A percentile compares a stretch with the other conserved stretches of the same genome.
These are phyloP conservation scores for Pisolithus thermaeus DNA, from an alignment of 1,284 basidiomycete species.

Conservation along the genomic window DNA sequence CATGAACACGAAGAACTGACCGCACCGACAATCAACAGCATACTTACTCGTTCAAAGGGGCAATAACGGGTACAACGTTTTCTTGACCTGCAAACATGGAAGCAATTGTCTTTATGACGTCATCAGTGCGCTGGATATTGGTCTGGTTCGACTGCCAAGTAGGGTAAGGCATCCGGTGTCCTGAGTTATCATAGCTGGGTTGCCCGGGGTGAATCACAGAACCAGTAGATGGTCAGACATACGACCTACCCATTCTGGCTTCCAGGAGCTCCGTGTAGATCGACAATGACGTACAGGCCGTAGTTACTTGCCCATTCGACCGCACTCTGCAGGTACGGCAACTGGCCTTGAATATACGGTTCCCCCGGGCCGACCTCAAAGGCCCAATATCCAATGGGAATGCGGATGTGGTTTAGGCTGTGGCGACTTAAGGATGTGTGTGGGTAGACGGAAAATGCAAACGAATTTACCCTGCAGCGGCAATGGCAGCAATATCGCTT, in stretches of 20 bases:
- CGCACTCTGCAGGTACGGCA: constrained; percentile 68
- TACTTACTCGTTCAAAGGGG: constrained; percentile 71
- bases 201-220: constrained; percentile 1
- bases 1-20: constrained; percentile 4
- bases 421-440: background rate
- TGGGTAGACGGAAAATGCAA: background rate
- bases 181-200: constrained; percentile 81
- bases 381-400: constrained; percentile 93
- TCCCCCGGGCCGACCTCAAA: constrained; percentile 78
- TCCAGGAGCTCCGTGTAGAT: constrained; percentile 81
- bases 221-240: background rate
- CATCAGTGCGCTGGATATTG: constrained; percentile 68
- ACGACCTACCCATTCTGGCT: constrained; percentile 76
- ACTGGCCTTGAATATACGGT: constrained; percentile 80
- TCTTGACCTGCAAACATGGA: constrained; percentile 51
- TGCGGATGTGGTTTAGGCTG: constrained; percentile 78
- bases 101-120: constrained; percentile 61
- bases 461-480: constrained; percentile 57
- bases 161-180: constrained; percentile 58
- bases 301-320: constrained; percentile 74
- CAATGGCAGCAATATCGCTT: constrained; percentile 66
- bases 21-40: background rate
- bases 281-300: constrained; percentile 77
- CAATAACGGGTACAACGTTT: constrained; percentile 65
- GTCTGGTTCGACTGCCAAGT: constrained; percentile 67